phyloP scores from a whole-genome alignment of 2,329 filamentous ascomycete genomes.

The Aureobasidium sp. region DNA sequence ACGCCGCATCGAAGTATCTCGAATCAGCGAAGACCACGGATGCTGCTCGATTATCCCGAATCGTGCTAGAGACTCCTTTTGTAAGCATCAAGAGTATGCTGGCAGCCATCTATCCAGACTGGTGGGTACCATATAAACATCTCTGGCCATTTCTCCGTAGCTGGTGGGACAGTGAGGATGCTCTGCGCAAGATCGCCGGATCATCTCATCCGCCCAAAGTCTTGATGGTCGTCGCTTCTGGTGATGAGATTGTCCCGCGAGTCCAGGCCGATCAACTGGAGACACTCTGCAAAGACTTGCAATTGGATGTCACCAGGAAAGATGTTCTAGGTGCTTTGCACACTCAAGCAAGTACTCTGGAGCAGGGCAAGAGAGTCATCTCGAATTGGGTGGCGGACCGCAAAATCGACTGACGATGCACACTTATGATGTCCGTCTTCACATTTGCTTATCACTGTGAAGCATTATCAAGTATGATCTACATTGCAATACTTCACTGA shows the following conservation, averaged over 20 bases:
- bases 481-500: background rate
- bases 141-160: slow-evolving; percentile 65
- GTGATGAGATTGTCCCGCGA: slow-evolving; percentile 51
- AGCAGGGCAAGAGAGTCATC: slow-evolving; percentile 34
- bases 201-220: slow-evolving; percentile 24
- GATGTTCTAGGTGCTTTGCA: slow-evolving; percentile 41
- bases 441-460: background rate
- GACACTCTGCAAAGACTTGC: slow-evolving; percentile 27
- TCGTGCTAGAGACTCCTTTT: slow-evolving; percentile 72
- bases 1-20: slow-evolving; percentile 42
- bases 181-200: slow-evolving; percentile 31
- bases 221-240: slow-evolving; percentile 48
- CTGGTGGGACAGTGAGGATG: slow-evolving; percentile 40
- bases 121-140: slow-evolving; percentile 70
- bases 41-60: slow-evolving; percentile 26
- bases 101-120: slow-evolving; percentile 63
- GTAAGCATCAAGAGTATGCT: slow-evolving; percentile 64
- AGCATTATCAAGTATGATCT: background rate
- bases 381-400: slow-evolving; percentile 19
- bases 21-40: slow-evolving; percentile 18
- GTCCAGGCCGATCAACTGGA: slow-evolving; percentile 48
- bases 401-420: background rate
- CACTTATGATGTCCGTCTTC: background rate
- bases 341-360: slow-evolving; percentile 38
- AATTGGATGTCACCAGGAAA: slow-evolving; percentile 29